Conservation (phyloP, 768 basidiomycete genomes). For the Botryobasidium botryosum region DNA sequence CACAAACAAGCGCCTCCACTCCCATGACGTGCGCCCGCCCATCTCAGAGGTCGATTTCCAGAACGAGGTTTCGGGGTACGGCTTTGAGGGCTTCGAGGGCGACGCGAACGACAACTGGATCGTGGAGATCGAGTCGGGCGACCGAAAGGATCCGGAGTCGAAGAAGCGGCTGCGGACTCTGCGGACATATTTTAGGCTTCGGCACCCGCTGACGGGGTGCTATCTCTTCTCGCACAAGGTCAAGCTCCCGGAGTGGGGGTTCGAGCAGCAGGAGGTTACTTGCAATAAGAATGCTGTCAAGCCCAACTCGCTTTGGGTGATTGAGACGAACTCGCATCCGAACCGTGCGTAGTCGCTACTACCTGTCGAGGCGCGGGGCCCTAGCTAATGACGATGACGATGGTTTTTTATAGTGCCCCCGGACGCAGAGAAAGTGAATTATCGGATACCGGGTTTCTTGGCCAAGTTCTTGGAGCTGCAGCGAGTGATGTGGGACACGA, state of each 20-base stretch:
- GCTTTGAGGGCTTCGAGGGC: conserved; percentile 66
- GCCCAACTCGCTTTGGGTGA: conserved; percentile 82
- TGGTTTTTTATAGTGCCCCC: conserved; percentile 41
- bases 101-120: conserved; percentile 91
- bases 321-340: conserved; percentile 73
- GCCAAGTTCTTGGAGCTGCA: conserved; percentile 84
- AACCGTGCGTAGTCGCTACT: conserved; percentile 33
- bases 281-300: conserved; percentile 94
- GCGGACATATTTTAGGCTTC: conserved; percentile 62
- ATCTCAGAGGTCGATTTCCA: conserved; percentile 98
- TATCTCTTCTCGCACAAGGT: conserved; percentile 97
- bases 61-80: conserved; percentile 94
- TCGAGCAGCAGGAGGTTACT: conserved; percentile 96
- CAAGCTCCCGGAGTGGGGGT: conserved; percentile 95
- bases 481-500: conserved; percentile 92
- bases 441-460: conserved; percentile 76
- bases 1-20: conserved; percentile 81
- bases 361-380: background rate
- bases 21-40: conserved; percentile 87
- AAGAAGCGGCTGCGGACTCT: conserved; percentile 59
- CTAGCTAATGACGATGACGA: background rate
- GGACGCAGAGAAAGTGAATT: conserved; percentile 73
- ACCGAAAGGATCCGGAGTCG: conserved; percentile 47
- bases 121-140: conserved; percentile 65
- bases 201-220: conserved; percentile 78